Evolutionary conservation across 2,329 filamentous ascomycete species (phyloP).

Genomic region (Sclerotinia sclerotiorum): DNA sequence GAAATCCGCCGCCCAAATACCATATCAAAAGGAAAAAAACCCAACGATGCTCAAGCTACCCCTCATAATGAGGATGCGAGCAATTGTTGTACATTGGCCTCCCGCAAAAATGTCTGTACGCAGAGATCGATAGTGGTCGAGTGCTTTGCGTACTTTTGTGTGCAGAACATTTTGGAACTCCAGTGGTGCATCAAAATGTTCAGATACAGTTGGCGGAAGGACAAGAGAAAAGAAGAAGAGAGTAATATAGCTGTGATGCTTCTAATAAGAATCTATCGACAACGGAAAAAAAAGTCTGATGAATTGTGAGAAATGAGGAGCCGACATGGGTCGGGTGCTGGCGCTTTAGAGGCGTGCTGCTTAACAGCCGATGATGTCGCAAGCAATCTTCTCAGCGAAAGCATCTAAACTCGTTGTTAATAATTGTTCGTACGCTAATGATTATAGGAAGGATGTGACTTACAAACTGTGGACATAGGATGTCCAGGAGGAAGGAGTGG

Average conservation of each 20-base stretch:
- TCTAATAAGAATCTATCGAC: not conserved
- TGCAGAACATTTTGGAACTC: slow-evolving; percentile 1
- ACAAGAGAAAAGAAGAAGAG: not conserved
- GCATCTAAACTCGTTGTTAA: slow-evolving; percentile 37
- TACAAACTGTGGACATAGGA: slow-evolving; percentile 45
- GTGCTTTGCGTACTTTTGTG: not conserved
- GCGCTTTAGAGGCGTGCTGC: not conserved
- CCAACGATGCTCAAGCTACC: slow-evolving; percentile 12
- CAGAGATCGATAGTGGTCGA: not conserved
- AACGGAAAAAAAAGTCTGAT: not conserved
- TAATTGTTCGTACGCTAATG: not conserved
- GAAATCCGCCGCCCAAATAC: slow-evolving; percentile 4
- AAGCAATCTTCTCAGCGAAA: slow-evolving; percentile 47
- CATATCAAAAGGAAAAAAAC: not conserved
- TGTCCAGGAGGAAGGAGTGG: slow-evolving; percentile 44
- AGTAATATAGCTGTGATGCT: not conserved
- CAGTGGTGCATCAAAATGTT: slow-evolving; percentile 13
- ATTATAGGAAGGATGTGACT: slow-evolving; percentile 26
- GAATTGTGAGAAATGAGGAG: not conserved
- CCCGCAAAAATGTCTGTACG: not conserved
- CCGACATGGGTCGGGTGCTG: not conserved
- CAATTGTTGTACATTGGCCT: not conserved
- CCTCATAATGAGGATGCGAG: slow-evolving; percentile 12
- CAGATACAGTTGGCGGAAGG: not conserved
- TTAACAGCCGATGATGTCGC: slow-evolving; percentile 21